phyloP scores from a whole-genome alignment of 2,329 filamentous ascomycete genomes.

The Fusarium sp. region DNA sequence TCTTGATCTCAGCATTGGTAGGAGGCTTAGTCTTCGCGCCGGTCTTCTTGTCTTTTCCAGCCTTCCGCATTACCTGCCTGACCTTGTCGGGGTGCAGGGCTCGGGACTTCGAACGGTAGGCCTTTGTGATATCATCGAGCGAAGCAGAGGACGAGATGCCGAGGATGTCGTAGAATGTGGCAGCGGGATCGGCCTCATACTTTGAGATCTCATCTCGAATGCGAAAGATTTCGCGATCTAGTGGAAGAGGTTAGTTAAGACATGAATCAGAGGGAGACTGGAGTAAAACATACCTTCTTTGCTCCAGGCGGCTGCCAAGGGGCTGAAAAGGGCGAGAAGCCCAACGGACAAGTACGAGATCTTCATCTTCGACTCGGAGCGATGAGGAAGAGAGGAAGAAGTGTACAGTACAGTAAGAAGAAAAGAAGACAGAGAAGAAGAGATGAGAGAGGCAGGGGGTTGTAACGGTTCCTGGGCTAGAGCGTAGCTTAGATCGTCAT shows the following conservation, averaged over 20 bases:
- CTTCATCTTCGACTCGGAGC: constrained; percentile 72
- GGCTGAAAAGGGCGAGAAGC: constrained; percentile 75
- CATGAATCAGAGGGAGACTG: constrained; percentile 1
- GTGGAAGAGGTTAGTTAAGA: constrained; percentile 18
- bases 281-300: constrained; percentile 78
- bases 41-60: constrained; percentile 67
- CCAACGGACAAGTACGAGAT: constrained; percentile 74
- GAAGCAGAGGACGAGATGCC: constrained; percentile 79
- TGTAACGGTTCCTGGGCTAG: constrained; percentile 31
- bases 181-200: constrained; percentile 80
- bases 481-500: constrained; percentile 30
- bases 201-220: constrained; percentile 87
- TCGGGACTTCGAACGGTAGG: constrained; percentile 89
- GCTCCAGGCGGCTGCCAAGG: constrained; percentile 81
- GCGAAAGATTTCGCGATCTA: constrained; percentile 98
- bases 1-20: constrained; percentile 79
- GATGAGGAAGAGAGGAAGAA: constrained; percentile 8
- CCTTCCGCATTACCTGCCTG: constrained; percentile 82
- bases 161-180: constrained; percentile 96
- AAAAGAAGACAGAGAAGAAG: constrained; percentile 4
- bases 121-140: constrained; percentile 91
- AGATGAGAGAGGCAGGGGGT: constrained; percentile 21
- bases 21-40: constrained; percentile 79
- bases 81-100: constrained; percentile 96
- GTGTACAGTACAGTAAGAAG: constrained; percentile 3